Percentiles rank a stretch among this genome's conserved stretches.
These are phyloP conservation scores for Kwoniella shivajii DNA, from an alignment of 1,284 basidiomycete species.

Conservation along the genomic window DNA sequence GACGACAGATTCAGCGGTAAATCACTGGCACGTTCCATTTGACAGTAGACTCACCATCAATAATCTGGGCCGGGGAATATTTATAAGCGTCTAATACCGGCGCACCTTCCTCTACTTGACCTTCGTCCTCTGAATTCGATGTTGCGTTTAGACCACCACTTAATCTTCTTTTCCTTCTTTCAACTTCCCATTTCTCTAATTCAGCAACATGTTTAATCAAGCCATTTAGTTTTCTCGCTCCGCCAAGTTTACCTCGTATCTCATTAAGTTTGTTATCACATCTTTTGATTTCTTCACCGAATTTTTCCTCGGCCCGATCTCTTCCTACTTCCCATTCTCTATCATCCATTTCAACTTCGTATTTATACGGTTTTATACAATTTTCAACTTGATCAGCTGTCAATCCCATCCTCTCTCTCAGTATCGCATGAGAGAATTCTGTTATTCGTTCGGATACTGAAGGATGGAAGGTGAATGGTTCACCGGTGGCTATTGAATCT, in stretches of 20 bases:
- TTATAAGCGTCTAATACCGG: constrained; percentile 70
- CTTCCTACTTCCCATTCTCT: constrained; percentile 90
- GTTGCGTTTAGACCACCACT: constrained; percentile 55
- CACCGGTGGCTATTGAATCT: constrained; percentile 79
- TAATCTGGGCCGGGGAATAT: constrained; percentile 85
- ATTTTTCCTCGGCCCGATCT: constrained; percentile 70
- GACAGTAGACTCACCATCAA: constrained; percentile 69
- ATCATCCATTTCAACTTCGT: constrained; percentile 78
- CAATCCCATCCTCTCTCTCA: constrained; percentile 86
- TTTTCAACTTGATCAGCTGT: constrained; percentile 99
- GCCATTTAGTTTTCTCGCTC: constrained; percentile 72
- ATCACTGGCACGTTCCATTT: neutral
- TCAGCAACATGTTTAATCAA: constrained; percentile 80
- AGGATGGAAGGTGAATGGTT: constrained; percentile 91
- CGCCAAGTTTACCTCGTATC: constrained; percentile 83
- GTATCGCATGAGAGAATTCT: constrained; percentile 86
- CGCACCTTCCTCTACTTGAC: constrained; percentile 52
- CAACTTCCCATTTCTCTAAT: constrained; percentile 78
- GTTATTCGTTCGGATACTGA: constrained; percentile 83
- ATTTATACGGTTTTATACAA: constrained; percentile 99
- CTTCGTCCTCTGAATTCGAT: constrained; percentile 52
- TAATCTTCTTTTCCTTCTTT: constrained; percentile 58
- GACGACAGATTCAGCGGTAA: neutral
- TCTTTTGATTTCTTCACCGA: constrained; percentile 79
- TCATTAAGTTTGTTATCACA: constrained; percentile 85